Conservation (phyloP, 345 rosid genomes). For the Brassica nigra region DNA sequence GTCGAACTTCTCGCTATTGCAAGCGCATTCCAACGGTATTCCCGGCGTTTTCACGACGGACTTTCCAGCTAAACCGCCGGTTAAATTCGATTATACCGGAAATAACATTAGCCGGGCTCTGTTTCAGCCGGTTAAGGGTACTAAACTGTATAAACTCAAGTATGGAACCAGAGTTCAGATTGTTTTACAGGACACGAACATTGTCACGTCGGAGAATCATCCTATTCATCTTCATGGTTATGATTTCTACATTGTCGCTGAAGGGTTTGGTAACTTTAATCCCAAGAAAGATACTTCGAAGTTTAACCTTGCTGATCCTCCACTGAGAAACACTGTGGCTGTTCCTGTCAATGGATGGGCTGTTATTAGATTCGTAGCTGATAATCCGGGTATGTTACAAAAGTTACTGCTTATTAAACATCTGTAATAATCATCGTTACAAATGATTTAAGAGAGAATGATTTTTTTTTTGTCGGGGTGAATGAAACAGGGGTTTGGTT, state of each 20-base stretch:
- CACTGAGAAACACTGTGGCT: constrained; percentile 78
- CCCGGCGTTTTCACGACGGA: constrained; percentile 85
- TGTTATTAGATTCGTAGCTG: constrained; percentile 88
- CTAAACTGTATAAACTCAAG: constrained; percentile 67
- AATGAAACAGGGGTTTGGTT: constrained; percentile 74
- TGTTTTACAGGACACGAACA: constrained; percentile 83
- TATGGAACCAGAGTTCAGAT: constrained; percentile 78
- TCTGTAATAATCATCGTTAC: background rate
- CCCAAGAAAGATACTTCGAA: constrained; percentile 62
- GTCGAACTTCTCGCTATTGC: constrained; percentile 62
- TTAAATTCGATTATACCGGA: constrained; percentile 77
- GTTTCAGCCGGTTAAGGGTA: constrained; percentile 68
- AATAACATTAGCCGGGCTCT: constrained; percentile 70
- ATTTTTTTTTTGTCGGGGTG: background rate
- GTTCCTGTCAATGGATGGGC: constrained; percentile 90
- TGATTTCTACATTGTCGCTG: constrained; percentile 82
- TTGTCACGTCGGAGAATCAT: constrained; percentile 82
- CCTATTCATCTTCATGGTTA: constrained; percentile 94
- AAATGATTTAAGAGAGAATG: background rate
- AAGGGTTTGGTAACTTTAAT: constrained; percentile 90
- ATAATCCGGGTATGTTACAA: constrained; percentile 76
- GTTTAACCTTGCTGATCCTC: constrained; percentile 90
- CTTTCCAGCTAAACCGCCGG: constrained; percentile 71
- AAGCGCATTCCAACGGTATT: constrained; percentile 64
- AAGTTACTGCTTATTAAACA: background rate